These are phyloP conservation scores for Xanthoconium separans DNA, from an alignment of 1,284 basidiomycete species.

Conservation along the genomic window DNA sequence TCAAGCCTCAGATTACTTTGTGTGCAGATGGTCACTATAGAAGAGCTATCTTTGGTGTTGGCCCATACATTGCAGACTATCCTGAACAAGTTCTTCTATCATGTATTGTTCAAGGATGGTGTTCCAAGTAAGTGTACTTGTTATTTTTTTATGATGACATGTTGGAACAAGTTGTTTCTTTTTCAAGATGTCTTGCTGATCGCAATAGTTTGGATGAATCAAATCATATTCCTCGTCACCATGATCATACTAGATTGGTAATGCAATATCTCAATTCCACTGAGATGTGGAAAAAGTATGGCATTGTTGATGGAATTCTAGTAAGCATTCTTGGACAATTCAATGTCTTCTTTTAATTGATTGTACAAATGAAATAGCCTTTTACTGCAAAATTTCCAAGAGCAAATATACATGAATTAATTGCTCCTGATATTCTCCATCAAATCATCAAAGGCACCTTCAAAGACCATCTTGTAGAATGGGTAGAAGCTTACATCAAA, in stretches of 20 bases:
- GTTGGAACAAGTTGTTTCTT: too few relatives aligned
- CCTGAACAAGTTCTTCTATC: constrained; percentile 20
- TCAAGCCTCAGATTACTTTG: constrained; percentile 9
- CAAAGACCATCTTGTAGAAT: not conserved
- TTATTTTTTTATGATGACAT: too few relatives aligned
- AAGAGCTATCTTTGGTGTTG: constrained; percentile 8
- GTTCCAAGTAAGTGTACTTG: constrained; percentile 5
- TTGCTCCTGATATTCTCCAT: not conserved
- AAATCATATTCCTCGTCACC: not conserved
- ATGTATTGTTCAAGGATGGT: constrained; percentile 22
- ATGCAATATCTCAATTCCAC: not conserved
- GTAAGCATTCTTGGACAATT: too few relatives aligned
- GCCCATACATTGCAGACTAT: constrained; percentile 27
- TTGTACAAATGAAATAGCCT: not conserved
- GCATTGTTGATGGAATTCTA: too few relatives aligned
- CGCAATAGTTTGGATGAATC: too few relatives aligned
- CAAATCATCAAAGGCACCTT: not conserved
- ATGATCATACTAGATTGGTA: not conserved
- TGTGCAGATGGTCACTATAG: constrained; percentile 16
- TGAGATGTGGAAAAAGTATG: not conserved
- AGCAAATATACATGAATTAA: not conserved
- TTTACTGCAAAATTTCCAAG: not conserved
- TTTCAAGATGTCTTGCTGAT: too few relatives aligned
- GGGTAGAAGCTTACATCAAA: not conserved
- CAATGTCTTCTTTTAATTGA: not conserved